Evolutionary conservation across 768 basidiomycete species (phyloP).

Genomic region (Cystobasidiopsis lactophilus): DNA sequence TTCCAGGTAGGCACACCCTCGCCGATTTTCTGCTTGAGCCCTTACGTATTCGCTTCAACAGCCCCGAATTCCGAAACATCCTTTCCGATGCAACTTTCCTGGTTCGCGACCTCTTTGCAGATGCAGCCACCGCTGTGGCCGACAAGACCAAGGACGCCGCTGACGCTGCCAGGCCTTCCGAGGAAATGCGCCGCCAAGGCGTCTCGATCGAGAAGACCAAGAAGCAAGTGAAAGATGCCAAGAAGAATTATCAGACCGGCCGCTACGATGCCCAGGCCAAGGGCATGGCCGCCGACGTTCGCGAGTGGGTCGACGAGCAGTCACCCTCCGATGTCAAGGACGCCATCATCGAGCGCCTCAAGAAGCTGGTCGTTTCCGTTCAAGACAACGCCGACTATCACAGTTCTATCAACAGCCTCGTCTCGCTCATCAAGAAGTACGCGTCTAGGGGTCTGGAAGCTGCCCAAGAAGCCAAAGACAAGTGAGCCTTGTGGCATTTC

Average conservation of each 20-base stretch:
- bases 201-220: slow-evolving; percentile 1
- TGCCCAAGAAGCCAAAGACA: slow-evolving; percentile 14
- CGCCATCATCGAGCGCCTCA: slow-evolving; percentile 22
- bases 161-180: slow-evolving; percentile 18
- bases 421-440: slow-evolving; percentile 26
- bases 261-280: slow-evolving; percentile 20
- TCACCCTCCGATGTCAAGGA: slow-evolving; percentile 25
- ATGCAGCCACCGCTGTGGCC: slow-evolving; percentile 22
- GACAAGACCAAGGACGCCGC: slow-evolving; percentile 23
- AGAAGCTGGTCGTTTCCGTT: slow-evolving; percentile 14
- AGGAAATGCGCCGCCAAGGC: slow-evolving; percentile 18
- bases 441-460: slow-evolving; percentile 23
- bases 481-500: slow-evolving; percentile 10
- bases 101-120: slow-evolving; percentile 24
- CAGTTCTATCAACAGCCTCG: slow-evolving; percentile 20
- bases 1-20: too few species aligned
- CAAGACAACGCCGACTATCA: neutral
- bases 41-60: too few species aligned
- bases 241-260: slow-evolving; percentile 22
- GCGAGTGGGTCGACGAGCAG: slow-evolving; percentile 23
- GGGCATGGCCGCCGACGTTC: slow-evolving; percentile 18
- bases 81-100: slow-evolving; percentile 19
- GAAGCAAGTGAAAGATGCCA: slow-evolving; percentile 23
- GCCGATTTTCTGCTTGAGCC: too few species aligned
- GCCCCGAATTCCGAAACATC: neutral